These are phyloP conservation scores for Phoma herbarum DNA, from an alignment of 2,329 filamentous ascomycete species.

Conservation along the genomic window DNA sequence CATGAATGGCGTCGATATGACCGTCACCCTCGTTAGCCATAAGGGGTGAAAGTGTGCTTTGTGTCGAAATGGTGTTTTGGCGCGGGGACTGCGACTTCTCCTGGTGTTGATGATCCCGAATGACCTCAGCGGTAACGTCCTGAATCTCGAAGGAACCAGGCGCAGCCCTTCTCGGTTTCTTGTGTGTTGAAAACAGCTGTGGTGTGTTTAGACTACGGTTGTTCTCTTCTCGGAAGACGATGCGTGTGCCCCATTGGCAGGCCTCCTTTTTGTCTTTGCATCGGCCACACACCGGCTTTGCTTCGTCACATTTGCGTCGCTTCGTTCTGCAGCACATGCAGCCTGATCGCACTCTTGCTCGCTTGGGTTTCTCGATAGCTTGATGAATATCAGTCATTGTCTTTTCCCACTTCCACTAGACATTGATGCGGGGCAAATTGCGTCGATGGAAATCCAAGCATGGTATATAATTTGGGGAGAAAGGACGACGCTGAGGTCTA, in stretches of 20 bases:
- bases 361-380: not conserved
- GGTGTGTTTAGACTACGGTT: not conserved
- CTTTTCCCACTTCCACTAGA: not conserved
- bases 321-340: not conserved
- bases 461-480: not conserved
- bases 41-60: not conserved
- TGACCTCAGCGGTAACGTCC: not conserved
- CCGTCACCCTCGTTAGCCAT: not conserved
- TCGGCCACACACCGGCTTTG: not conserved
- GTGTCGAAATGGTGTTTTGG: not conserved
- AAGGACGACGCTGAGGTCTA: not conserved
- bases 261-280: not conserved
- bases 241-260: not conserved
- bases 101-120: not conserved
- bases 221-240: not conserved
- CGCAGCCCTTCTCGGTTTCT: not conserved
- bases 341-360: not conserved
- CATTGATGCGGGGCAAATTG: not conserved
- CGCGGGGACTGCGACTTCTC: not conserved
- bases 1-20: not conserved
- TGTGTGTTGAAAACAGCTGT: not conserved
- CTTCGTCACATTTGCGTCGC: slow-evolving; percentile 2
- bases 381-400: not conserved
- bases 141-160: not conserved
- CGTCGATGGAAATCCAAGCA: not conserved